Base-by-base conservation (phyloP, 768 basidiomycete species). In the Cantharellus cinnabarinus region DNA sequence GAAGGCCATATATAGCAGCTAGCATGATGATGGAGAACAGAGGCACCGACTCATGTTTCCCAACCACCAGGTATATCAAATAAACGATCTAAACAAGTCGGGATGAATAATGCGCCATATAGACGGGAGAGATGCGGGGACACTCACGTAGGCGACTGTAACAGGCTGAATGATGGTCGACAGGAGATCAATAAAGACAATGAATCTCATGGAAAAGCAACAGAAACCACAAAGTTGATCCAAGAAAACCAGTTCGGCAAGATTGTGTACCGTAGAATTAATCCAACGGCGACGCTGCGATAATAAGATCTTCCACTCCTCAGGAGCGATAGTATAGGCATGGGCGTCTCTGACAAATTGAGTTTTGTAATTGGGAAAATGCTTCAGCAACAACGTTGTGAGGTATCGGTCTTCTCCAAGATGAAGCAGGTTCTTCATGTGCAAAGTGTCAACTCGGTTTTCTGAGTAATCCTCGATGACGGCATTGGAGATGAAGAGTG, bases 231-330 rank as follows among this genome's bases (percentile, higher is more conserved):
- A 93, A 34, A 93, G 79, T 61, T 86, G 81, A 58, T 93, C 88
- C 66, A 97, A 71, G 74, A 91, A 90, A 59, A 97, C 74, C 50
- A 99, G 75, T 67, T 98, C 94, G 56, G 83, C 88, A 59, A 99
- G 72, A 71, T 99, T 99, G 73, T 99, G 94, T 5, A 99, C 81
- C 0, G 94, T 99, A 15, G 94, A 98, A 74, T 99, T 99, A 72
- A 99, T 99, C 94, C 95, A 99, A 65, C 95, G 87, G 71, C 94
- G 86, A 74, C 94, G 83, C 68, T 99, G 95, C 4, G 90, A 95
- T 29, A 99, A 73, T 57, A 99, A 70, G 35, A 97, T 83, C 68
- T 82, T 83, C 89, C 90, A 95, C 64, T 90, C 87, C 65, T 94
- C 91, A 0, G 94, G 94, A 2, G 94, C 94, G 14, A 97, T 86